These are phyloP conservation scores for Quercus berberidifolia DNA, from an alignment of 306 rosid genomes.

Conservation along the genomic window DNA sequence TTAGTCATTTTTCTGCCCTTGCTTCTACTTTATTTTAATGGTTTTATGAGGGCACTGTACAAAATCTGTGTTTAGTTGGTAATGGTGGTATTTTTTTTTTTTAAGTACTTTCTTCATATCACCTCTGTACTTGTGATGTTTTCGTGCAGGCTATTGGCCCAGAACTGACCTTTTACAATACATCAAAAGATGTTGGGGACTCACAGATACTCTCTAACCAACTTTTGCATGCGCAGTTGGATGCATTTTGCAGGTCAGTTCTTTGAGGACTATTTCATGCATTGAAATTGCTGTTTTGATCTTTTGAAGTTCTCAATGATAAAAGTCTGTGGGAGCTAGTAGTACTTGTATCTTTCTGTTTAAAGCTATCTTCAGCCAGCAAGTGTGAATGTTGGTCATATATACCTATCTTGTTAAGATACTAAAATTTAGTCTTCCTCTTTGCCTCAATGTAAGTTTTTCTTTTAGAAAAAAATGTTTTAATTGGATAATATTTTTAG, in stretches of 20 bases:
- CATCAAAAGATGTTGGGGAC: conserved; percentile 70
- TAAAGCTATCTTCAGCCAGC: not conserved
- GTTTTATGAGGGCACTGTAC: not conserved
- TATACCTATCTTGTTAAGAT: not conserved
- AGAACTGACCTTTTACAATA: conserved; percentile 83
- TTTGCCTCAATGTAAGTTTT: not conserved
- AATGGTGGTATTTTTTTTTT: not conserved
- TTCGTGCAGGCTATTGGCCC: conserved; percentile 81
- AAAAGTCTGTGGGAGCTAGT: not conserved
- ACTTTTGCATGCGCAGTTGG: conserved; percentile 86
- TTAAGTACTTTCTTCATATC: not conserved
- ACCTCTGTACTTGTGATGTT: conserved; percentile 21
- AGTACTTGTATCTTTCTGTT: not conserved
- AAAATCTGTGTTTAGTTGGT: not conserved
- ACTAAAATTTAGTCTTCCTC: not conserved
- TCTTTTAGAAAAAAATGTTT: no score
- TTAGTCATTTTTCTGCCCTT: no score
- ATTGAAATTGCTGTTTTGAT: not conserved
- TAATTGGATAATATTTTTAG: no score
- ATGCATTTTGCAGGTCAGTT: conserved; percentile 80
- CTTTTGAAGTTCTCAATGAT: not conserved
- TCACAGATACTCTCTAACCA: conserved; percentile 62
- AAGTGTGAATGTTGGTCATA: not conserved
- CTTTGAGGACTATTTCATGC: not conserved
- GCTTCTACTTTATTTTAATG: not conserved